These are phyloP conservation scores for Chaetomidium leptoderma DNA, from an alignment of 495 filamentous ascomycete genomes.

Conservation along the genomic window DNA sequence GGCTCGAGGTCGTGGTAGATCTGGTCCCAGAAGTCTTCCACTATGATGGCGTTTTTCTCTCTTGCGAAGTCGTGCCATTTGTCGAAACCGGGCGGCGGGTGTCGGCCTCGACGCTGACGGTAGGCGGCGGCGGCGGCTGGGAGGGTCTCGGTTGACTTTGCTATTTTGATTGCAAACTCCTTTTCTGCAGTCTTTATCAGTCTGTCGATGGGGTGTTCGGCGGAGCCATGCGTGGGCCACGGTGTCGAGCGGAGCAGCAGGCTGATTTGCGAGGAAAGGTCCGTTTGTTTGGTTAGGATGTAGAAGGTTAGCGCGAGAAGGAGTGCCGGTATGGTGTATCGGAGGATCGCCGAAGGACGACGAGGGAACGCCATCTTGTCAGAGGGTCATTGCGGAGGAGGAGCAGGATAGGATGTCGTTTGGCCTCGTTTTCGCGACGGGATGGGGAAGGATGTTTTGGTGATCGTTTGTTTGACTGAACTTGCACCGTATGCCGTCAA, in stretches of 20 bases:
- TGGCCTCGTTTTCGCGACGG: too few species aligned
- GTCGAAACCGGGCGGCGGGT: constrained; percentile 70
- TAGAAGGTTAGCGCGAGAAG: constrained; percentile 34
- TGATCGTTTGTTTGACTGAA: too few species aligned
- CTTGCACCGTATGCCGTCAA: too few species aligned
- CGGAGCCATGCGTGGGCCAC: neutral
- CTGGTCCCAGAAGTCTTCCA: constrained; percentile 71
- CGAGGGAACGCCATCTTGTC: constrained; percentile 39
- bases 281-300: neutral
- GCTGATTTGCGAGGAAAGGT: neutral
- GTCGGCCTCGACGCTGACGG: constrained; percentile 57
- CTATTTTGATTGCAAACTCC: constrained; percentile 37
- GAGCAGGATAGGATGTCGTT: neutral
- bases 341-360: constrained; percentile 35
- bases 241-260: neutral
- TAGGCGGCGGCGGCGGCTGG: constrained; percentile 58
- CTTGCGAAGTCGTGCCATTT: constrained; percentile 64
- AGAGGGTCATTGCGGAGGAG: constrained; percentile 32
- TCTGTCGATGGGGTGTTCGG: constrained; percentile 45
- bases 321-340: constrained; percentile 34
- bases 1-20: constrained; percentile 66
- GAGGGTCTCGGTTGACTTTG: constrained; percentile 48
- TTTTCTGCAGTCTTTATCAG: constrained; percentile 43
- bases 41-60: constrained; percentile 53
- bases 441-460: too few species aligned